Evolutionary conservation across 2,329 filamentous ascomycete species (phyloP).

Genomic region (Beauveria asiatica): DNA sequence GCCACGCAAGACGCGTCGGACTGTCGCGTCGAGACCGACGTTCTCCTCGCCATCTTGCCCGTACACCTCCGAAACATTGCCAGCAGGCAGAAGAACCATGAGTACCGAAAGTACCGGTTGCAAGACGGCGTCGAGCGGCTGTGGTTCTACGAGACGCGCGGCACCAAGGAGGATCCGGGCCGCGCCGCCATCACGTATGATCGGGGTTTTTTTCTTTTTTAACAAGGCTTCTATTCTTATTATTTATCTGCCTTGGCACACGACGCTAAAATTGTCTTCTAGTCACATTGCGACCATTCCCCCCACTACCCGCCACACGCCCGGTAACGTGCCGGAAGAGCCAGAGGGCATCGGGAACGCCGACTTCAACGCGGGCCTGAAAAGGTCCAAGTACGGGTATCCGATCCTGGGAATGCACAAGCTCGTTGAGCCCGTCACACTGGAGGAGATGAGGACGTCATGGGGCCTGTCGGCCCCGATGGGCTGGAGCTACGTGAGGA

Average conservation of each 20-base stretch:
- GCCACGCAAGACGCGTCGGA: background rate
- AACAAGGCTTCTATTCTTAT: too few species aligned
- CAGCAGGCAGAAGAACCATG: slow-evolving; percentile 18
- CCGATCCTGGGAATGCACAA: slow-evolving; percentile 20
- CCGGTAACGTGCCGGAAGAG: slow-evolving; percentile 14
- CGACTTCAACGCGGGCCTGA: slow-evolving; percentile 22
- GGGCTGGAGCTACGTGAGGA: slow-evolving; percentile 17
- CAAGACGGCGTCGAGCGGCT: slow-evolving; percentile 17
- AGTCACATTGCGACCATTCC: slow-evolving; percentile 10
- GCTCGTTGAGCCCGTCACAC: slow-evolving; percentile 15
- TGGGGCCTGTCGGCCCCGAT: slow-evolving; percentile 21
- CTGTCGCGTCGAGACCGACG: slow-evolving; percentile 12
- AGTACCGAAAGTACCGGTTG: slow-evolving; percentile 20
- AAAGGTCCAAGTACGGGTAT: slow-evolving; percentile 21
- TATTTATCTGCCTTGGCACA: background rate
- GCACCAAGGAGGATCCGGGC: background rate
- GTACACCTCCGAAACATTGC: slow-evolving; percentile 17
- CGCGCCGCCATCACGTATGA: background rate
- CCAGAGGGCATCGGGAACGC: slow-evolving; percentile 20
- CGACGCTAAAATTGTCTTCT: background rate
- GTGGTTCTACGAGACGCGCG: slow-evolving; percentile 20
- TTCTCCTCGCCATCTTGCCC: slow-evolving; percentile 18
- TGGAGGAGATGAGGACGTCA: slow-evolving; percentile 17
- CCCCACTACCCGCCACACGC: slow-evolving; percentile 9
- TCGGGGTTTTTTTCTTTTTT: background rate